phyloP scores from a whole-genome alignment of 1,284 basidiomycete genomes.

The Sphaerobolus stellatus region DNA sequence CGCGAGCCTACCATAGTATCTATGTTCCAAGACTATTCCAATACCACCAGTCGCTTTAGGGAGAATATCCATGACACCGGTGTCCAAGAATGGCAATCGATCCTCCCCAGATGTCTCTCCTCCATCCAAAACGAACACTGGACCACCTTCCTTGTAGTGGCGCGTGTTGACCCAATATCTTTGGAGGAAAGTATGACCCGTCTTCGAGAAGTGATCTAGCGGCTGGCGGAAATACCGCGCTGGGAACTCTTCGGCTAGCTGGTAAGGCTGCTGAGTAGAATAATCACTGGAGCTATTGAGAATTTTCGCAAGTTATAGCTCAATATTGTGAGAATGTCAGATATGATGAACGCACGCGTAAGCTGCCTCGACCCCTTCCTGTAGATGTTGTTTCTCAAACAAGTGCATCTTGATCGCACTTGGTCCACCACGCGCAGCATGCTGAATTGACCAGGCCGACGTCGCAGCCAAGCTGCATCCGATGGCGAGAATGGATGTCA shows the following conservation, averaged over 20 bases:
- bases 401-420: conserved; percentile 2
- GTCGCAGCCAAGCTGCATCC: no score
- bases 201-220: conserved; percentile 71
- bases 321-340: not conserved
- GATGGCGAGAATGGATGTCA: no score
- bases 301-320: not conserved
- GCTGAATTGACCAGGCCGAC: not conserved
- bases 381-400: not conserved
- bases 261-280: not conserved
- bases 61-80: conserved; percentile 85
- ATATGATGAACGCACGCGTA: not conserved
- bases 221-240: conserved; percentile 76
- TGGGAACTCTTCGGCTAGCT: conserved; percentile 19
- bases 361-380: not conserved
- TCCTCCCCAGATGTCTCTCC: conserved; percentile 81
- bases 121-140: conserved; percentile 80
- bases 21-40: conserved; percentile 89
- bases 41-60: conserved; percentile 80
- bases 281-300: not conserved
- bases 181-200: conserved; percentile 60
- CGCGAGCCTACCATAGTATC: conserved; percentile 67
- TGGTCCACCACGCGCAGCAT: not conserved
- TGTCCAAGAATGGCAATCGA: conserved; percentile 69
- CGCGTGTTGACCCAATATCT: conserved; percentile 90
- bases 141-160: conserved; percentile 74